Evolutionary conservation across 176 grass and related monocot genomes (phyloP).

Genomic region (Oryza punctata): DNA sequence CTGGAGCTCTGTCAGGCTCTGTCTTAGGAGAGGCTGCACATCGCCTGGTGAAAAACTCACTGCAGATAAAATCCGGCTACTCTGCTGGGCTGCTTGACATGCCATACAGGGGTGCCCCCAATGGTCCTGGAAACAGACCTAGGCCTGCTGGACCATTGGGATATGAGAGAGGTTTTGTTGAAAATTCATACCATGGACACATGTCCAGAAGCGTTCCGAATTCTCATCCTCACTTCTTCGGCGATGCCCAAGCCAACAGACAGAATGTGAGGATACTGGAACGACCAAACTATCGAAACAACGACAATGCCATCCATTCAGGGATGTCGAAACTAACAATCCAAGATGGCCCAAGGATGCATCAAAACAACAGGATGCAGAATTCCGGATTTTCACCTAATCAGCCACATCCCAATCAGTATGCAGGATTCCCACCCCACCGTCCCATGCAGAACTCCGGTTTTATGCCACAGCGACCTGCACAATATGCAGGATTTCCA

Average conservation of each 20-base stretch:
- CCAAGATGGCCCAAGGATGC: slow-evolving; percentile 51
- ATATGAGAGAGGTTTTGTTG: slow-evolving; percentile 69
- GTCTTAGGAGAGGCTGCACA: slow-evolving; percentile 87
- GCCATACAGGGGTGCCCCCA: slow-evolving; percentile 55
- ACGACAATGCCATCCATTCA: slow-evolving; percentile 45
- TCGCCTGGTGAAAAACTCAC: slow-evolving; percentile 89
- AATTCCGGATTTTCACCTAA: slow-evolving; percentile 42
- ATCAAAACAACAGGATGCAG: slow-evolving; percentile 46
- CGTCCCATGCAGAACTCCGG: slow-evolving; percentile 31
- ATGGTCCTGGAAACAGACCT: slow-evolving; percentile 46
- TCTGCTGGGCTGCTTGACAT: slow-evolving; percentile 63
- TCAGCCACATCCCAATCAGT: slow-evolving; percentile 46
- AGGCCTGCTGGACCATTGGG: slow-evolving; percentile 68
- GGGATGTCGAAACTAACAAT: slow-evolving; percentile 68
- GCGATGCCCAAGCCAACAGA: slow-evolving; percentile 49
- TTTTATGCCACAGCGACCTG: slow-evolving; percentile 38
- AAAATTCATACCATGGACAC: slow-evolving; percentile 38
- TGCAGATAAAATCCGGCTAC: slow-evolving; percentile 73
- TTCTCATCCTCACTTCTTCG: slow-evolving; percentile 54
- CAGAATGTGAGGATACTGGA: slow-evolving; percentile 58
- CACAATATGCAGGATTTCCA: slow-evolving; percentile 28
- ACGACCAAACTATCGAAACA: slow-evolving; percentile 41
- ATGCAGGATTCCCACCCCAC: slow-evolving; percentile 40
- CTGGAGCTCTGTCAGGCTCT: slow-evolving; percentile 80
- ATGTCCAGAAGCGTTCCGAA: slow-evolving; percentile 61